Percentiles rank a stretch among this genome's conserved stretches.
phyloP scores from a whole-genome alignment of 139 green algal genomes.

The Auxenochlorella protothecoides region DNA sequence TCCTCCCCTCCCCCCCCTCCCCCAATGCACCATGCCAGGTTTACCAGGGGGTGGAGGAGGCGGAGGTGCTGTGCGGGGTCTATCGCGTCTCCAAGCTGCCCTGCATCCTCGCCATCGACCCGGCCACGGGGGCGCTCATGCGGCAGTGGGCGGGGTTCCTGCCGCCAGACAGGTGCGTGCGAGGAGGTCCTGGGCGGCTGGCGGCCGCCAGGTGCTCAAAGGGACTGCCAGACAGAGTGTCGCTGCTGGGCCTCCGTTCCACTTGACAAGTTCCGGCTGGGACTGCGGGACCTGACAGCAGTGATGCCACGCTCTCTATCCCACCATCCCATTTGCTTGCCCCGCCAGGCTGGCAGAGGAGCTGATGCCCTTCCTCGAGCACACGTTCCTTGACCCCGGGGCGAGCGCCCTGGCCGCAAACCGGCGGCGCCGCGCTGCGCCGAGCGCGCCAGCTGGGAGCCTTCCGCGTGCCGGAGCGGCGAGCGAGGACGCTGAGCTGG shows the following conservation, averaged over 20 bases:
- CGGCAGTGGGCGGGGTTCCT: slow-evolving; percentile 55
- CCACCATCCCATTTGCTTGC: neutral
- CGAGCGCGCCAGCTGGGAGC: too few species aligned
- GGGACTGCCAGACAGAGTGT: too few species aligned
- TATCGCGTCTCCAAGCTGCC: slow-evolving; percentile 55
- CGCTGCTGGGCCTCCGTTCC: too few species aligned
- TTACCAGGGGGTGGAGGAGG: slow-evolving; percentile 39
- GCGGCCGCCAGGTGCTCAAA: too few species aligned
- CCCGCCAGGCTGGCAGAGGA: slow-evolving; percentile 49
- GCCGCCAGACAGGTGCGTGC: slow-evolving; percentile 38
- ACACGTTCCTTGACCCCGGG: slow-evolving; percentile 40
- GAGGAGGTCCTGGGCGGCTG: too few species aligned
- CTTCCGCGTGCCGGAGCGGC: too few species aligned
- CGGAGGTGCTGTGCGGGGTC: slow-evolving; percentile 35
- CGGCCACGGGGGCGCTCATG: slow-evolving; percentile 64
- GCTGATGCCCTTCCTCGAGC: slow-evolving; percentile 78
- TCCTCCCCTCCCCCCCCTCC: neutral
- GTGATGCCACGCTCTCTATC: neutral
- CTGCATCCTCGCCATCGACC: slow-evolving; percentile 59
- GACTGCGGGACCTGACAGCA: neutral
- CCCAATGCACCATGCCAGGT: slow-evolving; percentile 3
- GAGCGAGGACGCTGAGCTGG: slow-evolving; percentile 3
- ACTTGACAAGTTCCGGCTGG: neutral
- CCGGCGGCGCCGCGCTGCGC: too few species aligned
- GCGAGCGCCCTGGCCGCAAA: slow-evolving; percentile 27